These are phyloP conservation scores for Boletus subparvulus DNA, from an alignment of 768 basidiomycete genomes.

Conservation along the genomic window DNA sequence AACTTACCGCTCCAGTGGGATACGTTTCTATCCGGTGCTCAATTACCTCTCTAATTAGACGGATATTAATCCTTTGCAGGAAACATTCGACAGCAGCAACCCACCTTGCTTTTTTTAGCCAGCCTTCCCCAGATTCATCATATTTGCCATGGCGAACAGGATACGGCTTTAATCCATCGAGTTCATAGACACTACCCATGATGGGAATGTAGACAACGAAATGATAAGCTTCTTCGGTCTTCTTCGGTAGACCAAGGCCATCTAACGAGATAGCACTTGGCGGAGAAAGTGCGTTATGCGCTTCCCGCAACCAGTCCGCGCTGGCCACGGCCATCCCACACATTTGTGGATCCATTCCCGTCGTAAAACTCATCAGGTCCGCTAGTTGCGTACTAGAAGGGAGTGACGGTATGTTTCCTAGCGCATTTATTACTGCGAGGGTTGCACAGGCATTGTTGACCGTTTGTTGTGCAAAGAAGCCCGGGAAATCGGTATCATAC, in stretches of 20 bases:
- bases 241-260: slow-evolving; percentile 70
- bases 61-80: slow-evolving; percentile 19
- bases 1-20: slow-evolving; percentile 77
- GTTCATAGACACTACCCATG: slow-evolving; percentile 83
- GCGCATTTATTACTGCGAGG: slow-evolving; percentile 88
- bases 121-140: slow-evolving; percentile 70
- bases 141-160: slow-evolving; percentile 82
- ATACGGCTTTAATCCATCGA: slow-evolving; percentile 82
- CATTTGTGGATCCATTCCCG: slow-evolving; percentile 85
- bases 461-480: slow-evolving; percentile 91
- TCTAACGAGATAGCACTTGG: slow-evolving; percentile 86
- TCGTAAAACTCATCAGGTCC: slow-evolving; percentile 74
- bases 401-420: slow-evolving; percentile 75
- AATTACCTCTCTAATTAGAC: slow-evolving; percentile 65
- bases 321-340: slow-evolving; percentile 81
- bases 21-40: slow-evolving; percentile 89
- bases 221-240: slow-evolving; percentile 86
- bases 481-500: slow-evolving; percentile 74
- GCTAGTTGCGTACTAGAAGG: slow-evolving; percentile 63
- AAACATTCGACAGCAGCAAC: slow-evolving; percentile 15
- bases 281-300: slow-evolving; percentile 92
- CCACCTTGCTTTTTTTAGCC: slow-evolving; percentile 78
- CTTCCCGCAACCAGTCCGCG: slow-evolving; percentile 75
- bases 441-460: slow-evolving; percentile 98
- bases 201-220: slow-evolving; percentile 92